A percentile compares a stretch with the other conserved stretches of the same genome.
phyloP scores from a whole-genome alignment of 495 filamentous ascomycete species.

The Penicillium samsonianum region DNA sequence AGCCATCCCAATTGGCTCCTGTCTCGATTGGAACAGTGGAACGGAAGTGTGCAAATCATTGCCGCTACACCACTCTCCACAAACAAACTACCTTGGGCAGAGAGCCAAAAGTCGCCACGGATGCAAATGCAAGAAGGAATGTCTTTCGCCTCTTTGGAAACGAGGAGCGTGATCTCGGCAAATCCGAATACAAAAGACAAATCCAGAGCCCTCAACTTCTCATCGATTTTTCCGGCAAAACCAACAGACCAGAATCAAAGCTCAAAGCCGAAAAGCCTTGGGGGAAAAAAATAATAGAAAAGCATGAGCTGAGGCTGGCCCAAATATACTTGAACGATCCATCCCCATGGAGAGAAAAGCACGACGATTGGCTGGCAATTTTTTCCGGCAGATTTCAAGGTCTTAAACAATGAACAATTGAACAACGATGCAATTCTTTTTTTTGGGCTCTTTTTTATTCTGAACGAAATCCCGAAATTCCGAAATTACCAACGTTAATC shows the following conservation, averaged over 20 bases:
- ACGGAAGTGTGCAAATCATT: neutral
- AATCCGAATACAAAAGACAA: neutral
- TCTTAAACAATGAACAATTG: conserved; percentile 3
- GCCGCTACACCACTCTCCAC: neutral
- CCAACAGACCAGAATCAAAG: neutral
- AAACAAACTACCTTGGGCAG: neutral
- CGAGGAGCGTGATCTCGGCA: neutral
- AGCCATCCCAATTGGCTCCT: neutral
- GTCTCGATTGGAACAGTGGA: neutral
- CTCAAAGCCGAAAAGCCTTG: neutral
- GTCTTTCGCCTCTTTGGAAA: neutral
- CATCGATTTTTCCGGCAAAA: neutral
- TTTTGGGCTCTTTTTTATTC: neutral
- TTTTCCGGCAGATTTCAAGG: conserved; percentile 16
- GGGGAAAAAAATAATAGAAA: neutral
- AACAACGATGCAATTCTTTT: neutral
- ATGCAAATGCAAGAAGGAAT: neutral
- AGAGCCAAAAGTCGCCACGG: neutral
- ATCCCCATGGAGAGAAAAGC: neutral
- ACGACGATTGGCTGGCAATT: conserved; percentile 24
- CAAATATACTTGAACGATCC: neutral
- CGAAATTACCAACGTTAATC: neutral
- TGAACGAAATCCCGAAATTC: neutral
- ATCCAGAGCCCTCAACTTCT: neutral
- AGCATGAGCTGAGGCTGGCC: neutral